phyloP scores from a whole-genome alignment of 192 early-diverging fungal genomes.

The Radiomyces spectabilis region DNA sequence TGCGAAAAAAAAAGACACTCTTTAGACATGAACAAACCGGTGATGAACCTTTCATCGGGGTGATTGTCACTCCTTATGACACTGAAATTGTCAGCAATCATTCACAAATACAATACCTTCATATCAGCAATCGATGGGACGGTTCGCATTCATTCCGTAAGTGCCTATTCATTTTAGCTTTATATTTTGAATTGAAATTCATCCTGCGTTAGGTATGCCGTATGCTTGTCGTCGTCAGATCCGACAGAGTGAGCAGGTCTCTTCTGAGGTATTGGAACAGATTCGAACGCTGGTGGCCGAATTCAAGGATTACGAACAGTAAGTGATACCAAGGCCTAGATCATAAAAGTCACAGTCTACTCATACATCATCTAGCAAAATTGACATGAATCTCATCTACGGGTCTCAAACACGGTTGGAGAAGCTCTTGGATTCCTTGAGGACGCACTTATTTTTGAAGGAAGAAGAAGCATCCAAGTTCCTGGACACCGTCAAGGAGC shows the following conservation, averaged over 20 bases:
- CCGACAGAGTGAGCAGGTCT: constrained; percentile 33
- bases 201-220: constrained; percentile 35
- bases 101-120: constrained; percentile 53
- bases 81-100: constrained; percentile 38
- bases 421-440: too few species aligned
- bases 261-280: constrained; percentile 40
- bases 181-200: constrained; percentile 3
- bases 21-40: constrained; percentile 53
- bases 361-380: too few species aligned
- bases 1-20: constrained; percentile 32
- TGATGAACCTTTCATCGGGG: constrained; percentile 84
- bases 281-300: constrained; percentile 50
- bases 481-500: too few species aligned
- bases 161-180: neutral
- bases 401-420: too few species aligned
- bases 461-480: too few species aligned
- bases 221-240: constrained; percentile 46
- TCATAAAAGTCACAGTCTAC: too few species aligned
- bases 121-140: constrained; percentile 48
- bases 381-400: too few species aligned
- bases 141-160: constrained; percentile 45
- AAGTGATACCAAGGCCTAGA: too few species aligned
- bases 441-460: too few species aligned
- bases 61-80: constrained; percentile 82
- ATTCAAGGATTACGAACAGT: constrained; percentile 55